A percentile compares a stretch with the other conserved stretches of the same genome.
Conservation (phyloP, 495 filamentous ascomycete genomes). For the Aspergillus diversus region DNA sequence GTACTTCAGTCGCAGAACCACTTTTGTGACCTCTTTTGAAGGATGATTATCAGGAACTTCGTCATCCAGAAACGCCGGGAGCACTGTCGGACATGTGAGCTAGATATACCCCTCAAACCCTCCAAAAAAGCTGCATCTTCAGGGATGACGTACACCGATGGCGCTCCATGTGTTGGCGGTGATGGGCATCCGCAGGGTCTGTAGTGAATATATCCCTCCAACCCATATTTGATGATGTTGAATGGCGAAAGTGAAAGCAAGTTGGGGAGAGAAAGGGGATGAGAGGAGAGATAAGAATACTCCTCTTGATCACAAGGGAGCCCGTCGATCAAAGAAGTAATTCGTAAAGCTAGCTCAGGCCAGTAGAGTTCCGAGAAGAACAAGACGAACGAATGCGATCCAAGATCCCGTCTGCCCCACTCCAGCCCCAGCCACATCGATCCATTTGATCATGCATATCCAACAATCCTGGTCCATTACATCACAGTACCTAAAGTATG, state of each 20-base stretch:
- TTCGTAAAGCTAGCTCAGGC: too few species aligned
- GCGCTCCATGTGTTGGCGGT: conserved; percentile 36
- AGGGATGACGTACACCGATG: conserved; percentile 47
- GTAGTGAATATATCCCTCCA: conserved; percentile 40
- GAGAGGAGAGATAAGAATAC: too few species aligned
- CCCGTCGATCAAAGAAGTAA: too few species aligned
- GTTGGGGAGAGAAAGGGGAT: neutral
- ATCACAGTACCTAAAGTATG: neutral
- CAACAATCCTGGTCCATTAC: neutral
- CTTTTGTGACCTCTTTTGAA: conserved; percentile 74
- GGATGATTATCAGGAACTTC: conserved; percentile 54
- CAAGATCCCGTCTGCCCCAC: conserved; percentile 4
- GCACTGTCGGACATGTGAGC: conserved; percentile 38
- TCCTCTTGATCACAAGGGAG: too few species aligned
- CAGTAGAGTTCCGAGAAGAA: neutral
- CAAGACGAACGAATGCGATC: neutral
- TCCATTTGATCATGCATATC: neutral
- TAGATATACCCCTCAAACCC: neutral
- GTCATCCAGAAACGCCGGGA: conserved; percentile 42
- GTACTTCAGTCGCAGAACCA: conserved; percentile 86
- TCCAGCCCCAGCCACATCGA: neutral
- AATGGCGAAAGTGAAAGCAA: neutral
- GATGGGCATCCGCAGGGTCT: conserved; percentile 27
- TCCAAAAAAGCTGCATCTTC: neutral
- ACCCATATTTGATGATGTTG: conserved; percentile 32